These are phyloP conservation scores for Daldinia sp. DNA, from an alignment of 2,329 filamentous ascomycete genomes.

Conservation along the genomic window DNA sequence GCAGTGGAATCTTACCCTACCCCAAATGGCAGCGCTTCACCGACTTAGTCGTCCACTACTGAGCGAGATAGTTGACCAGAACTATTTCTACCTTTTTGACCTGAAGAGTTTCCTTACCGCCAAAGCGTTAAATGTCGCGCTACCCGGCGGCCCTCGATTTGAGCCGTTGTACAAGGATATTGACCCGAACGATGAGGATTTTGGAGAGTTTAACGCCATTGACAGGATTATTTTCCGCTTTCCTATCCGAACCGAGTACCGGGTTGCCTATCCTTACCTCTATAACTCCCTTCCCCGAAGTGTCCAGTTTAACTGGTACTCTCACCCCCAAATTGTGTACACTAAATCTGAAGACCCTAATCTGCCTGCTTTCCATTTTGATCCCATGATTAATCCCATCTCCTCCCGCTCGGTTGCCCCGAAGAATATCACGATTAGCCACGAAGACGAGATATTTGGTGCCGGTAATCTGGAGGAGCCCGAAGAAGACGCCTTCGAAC, in stretches of 20 bases:
- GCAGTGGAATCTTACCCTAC: slow-evolving; percentile 90
- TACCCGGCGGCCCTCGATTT: slow-evolving; percentile 96
- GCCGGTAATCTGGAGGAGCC: slow-evolving; percentile 77
- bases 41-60: slow-evolving; percentile 90
- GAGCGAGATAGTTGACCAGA: slow-evolving; percentile 92
- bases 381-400: slow-evolving; percentile 97
- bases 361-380: slow-evolving; percentile 96
- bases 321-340: slow-evolving; percentile 92
- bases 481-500: slow-evolving; percentile 85
- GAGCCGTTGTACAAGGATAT: slow-evolving; percentile 99
- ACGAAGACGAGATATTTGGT: slow-evolving; percentile 95
- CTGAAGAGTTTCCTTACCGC: slow-evolving; percentile 94
- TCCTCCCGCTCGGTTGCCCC: slow-evolving; percentile 93
- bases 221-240: slow-evolving; percentile 98
- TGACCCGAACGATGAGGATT: slow-evolving; percentile 98
- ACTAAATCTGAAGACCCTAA: slow-evolving; percentile 87
- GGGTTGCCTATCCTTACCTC: slow-evolving; percentile 92
- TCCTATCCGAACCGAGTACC: slow-evolving; percentile 93
- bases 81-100: slow-evolving; percentile 98
- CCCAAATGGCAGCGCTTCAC: slow-evolving; percentile 96
- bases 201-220: slow-evolving; percentile 99
- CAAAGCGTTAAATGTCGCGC: slow-evolving; percentile 95
- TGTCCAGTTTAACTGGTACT: slow-evolving; percentile 93
- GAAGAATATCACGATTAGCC: slow-evolving; percentile 91
- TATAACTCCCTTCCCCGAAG: slow-evolving; percentile 97